These are phyloP conservation scores for Hygrocybe coccinea DNA, from an alignment of 768 basidiomycete genomes.

Conservation along the genomic window DNA sequence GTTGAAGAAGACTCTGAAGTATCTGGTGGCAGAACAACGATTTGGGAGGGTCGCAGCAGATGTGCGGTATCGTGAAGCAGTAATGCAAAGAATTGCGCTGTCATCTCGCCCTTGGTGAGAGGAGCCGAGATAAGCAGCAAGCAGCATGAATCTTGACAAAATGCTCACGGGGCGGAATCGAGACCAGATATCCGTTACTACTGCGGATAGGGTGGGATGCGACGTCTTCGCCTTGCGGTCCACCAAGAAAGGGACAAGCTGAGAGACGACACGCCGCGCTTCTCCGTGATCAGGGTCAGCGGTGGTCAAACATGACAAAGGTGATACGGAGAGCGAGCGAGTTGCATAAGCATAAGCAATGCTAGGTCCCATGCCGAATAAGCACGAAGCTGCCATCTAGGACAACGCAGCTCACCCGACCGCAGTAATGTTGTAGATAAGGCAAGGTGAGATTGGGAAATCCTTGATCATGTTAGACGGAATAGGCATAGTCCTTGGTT, in stretches of 20 bases:
- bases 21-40: slow-evolving; percentile 23
- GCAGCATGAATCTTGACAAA: neutral
- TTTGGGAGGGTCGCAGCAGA: slow-evolving; percentile 48
- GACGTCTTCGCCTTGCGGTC: slow-evolving; percentile 55
- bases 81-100: slow-evolving; percentile 43
- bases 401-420: slow-evolving; percentile 49
- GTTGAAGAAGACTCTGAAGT: slow-evolving; percentile 4
- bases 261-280: slow-evolving; percentile 44
- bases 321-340: slow-evolving; percentile 56
- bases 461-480: slow-evolving; percentile 43
- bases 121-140: neutral
- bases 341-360: slow-evolving; percentile 65
- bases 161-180: slow-evolving; percentile 49
- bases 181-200: slow-evolving; percentile 64
- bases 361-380: slow-evolving; percentile 30
- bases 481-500: slow-evolving; percentile 43
- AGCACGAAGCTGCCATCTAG: neutral
- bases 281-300: slow-evolving; percentile 43
- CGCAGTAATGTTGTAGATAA: slow-evolving; percentile 67
- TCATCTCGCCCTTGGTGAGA: slow-evolving; percentile 31
- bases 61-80: slow-evolving; percentile 52
- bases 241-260: slow-evolving; percentile 59
- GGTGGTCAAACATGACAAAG: slow-evolving; percentile 42
- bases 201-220: slow-evolving; percentile 45
- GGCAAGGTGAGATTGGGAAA: slow-evolving; percentile 32